phyloP scores from a whole-genome alignment of 2,329 filamentous ascomycete species.

The Diplodia scrobiculata region DNA sequence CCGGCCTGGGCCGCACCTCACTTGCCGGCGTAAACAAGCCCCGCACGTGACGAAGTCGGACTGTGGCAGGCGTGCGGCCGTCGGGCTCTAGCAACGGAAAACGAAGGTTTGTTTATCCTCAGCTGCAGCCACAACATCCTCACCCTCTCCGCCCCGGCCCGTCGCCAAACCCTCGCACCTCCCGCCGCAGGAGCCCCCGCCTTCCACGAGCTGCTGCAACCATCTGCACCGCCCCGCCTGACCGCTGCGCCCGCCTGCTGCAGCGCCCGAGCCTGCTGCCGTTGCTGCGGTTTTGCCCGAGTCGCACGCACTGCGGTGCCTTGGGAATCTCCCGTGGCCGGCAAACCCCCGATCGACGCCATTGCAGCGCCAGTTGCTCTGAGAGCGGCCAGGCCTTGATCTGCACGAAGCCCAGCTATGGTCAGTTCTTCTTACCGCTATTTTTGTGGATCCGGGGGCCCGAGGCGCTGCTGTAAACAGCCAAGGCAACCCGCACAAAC shows the following conservation, averaged over 20 bases:
- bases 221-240: not conserved
- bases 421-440: slow-evolving; percentile 26
- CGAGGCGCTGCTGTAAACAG: slow-evolving; percentile 27
- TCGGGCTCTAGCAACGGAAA: slow-evolving; percentile 25
- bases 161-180: not conserved
- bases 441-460: slow-evolving; percentile 27
- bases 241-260: not conserved
- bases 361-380: slow-evolving; percentile 12
- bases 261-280: slow-evolving; percentile 11
- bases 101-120: slow-evolving; percentile 27
- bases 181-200: not conserved
- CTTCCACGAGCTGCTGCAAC: not conserved
- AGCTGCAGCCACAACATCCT: slow-evolving; percentile 22
- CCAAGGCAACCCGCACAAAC: slow-evolving; percentile 36
- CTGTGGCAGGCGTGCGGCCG: slow-evolving; percentile 2
- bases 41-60: slow-evolving; percentile 6
- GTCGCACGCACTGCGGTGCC: slow-evolving; percentile 13
- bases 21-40: slow-evolving; percentile 19
- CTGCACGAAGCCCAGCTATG: slow-evolving; percentile 18
- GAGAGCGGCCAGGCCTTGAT: slow-evolving; percentile 18
- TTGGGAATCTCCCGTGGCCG: slow-evolving; percentile 16
- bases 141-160: slow-evolving; percentile 4
- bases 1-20: not conserved
- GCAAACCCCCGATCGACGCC: slow-evolving; percentile 24
- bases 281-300: slow-evolving; percentile 19